Evolutionary conservation across 2,329 filamentous ascomycete species (phyloP).

Genomic region (Aspergillus ochraceus): DNA sequence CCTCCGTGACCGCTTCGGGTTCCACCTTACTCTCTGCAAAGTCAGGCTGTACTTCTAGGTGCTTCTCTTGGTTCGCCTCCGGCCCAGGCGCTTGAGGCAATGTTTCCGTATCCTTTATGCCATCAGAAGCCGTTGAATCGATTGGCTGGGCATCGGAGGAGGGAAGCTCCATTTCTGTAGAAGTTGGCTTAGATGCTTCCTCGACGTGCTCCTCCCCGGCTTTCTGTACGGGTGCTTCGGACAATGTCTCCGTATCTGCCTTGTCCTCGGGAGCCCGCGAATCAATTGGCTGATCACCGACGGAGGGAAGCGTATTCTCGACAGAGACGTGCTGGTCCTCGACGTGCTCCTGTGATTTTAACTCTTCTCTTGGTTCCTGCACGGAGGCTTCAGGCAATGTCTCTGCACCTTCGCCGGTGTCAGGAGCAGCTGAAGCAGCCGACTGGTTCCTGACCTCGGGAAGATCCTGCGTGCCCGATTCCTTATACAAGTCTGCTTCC

Average conservation of each 20-base stretch:
- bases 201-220: neutral
- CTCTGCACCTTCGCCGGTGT: neutral
- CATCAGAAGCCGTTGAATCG: neutral
- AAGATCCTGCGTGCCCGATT: conserved; percentile 4
- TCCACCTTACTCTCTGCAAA: neutral
- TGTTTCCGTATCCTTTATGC: neutral
- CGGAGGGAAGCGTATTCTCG: neutral
- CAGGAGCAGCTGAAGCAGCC: neutral
- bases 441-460: neutral
- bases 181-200: neutral
- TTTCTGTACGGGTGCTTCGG: neutral
- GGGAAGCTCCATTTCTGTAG: no score
- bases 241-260: neutral
- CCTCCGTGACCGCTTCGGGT: neutral
- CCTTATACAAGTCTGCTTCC: conserved; percentile 1
- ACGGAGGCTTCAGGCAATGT: neutral
- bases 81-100: neutral
- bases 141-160: neutral
- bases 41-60: neutral
- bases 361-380: neutral
- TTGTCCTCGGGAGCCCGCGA: neutral
- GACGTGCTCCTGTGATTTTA: neutral
- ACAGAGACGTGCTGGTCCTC: neutral
- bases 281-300: neutral
- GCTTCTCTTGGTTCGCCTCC: neutral